These are phyloP conservation scores for Candida khao-thaluensis DNA, from an alignment of 805 yeast genomes.

Conservation along the genomic window DNA sequence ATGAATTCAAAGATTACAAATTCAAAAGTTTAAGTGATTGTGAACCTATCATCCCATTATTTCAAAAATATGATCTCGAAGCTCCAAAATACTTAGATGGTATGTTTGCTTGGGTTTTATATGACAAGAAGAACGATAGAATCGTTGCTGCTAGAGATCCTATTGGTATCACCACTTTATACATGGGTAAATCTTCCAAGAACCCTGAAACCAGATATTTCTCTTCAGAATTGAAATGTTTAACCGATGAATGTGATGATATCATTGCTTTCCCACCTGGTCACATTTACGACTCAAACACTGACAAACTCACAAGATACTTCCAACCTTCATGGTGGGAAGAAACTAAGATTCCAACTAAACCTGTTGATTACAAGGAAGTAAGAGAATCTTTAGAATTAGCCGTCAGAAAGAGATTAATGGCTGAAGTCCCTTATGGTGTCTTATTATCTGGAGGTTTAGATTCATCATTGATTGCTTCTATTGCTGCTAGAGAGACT, in stretches of 20 bases:
- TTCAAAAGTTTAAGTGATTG: conserved; percentile 91
- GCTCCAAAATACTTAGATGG: conserved; percentile 95
- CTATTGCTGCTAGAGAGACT: conserved; percentile 97
- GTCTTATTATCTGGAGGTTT: conserved; percentile 96
- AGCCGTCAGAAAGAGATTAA: conserved; percentile 97
- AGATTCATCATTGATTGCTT: conserved; percentile 93
- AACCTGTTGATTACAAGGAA: conserved; percentile 66
- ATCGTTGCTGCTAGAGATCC: conserved; percentile 98
- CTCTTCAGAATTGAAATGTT: conserved; percentile 92
- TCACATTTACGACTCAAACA: conserved; percentile 88
- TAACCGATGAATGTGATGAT: conserved; percentile 90
- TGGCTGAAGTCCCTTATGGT: conserved; percentile 99
- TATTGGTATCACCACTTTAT: conserved; percentile 92
- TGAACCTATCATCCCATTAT: conserved; percentile 95
- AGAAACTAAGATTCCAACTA: conserved; percentile 67
- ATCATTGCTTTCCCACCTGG: conserved; percentile 98
- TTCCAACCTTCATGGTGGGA: conserved; percentile 96
- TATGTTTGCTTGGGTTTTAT: conserved; percentile 94
- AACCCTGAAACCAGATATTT: conserved; percentile 79
- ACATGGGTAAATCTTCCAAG: conserved; percentile 81
- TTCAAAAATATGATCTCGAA: conserved; percentile 80
- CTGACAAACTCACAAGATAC: conserved; percentile 84
- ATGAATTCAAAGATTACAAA: conserved; percentile 65
- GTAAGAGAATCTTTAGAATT: conserved; percentile 83
- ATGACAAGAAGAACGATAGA: conserved; percentile 82